phyloP scores from a whole-genome alignment of 306 rosid species.

The Vicia faba region DNA sequence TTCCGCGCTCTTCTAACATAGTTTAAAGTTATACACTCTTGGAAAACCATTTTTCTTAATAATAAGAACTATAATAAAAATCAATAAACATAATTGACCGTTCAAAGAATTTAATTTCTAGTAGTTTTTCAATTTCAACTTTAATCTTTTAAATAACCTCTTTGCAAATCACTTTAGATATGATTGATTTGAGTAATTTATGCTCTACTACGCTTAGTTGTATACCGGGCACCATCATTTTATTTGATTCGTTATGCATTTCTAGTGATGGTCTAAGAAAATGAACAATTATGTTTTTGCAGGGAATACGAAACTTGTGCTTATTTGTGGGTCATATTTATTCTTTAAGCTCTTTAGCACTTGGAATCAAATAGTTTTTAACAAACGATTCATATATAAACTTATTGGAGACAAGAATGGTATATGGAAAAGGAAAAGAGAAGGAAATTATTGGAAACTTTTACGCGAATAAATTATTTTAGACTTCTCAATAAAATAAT shows the following conservation, averaged over 20 bases:
- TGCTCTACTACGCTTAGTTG: too few species aligned
- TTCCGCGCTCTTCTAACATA: too few species aligned
- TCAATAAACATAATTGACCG: too few species aligned
- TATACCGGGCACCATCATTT: background rate
- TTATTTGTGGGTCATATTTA: background rate
- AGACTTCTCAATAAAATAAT: background rate
- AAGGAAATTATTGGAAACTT: background rate
- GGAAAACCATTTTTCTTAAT: too few species aligned
- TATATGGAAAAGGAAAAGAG: background rate
- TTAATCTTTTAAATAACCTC: too few species aligned
- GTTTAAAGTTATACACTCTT: too few species aligned
- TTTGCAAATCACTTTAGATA: too few species aligned
- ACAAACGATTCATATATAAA: background rate
- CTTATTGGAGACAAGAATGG: constrained; percentile 11
- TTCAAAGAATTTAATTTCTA: too few species aligned
- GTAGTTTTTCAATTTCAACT: too few species aligned
- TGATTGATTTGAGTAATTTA: too few species aligned
- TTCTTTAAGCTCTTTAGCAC: background rate
- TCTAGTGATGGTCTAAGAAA: background rate
- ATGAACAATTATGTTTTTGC: background rate
- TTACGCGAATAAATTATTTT: too few species aligned
- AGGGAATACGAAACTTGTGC: background rate
- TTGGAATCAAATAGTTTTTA: constrained; percentile 23
- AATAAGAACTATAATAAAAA: too few species aligned
- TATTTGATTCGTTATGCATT: constrained; percentile 28